Conservation (phyloP, 2,329 filamentous ascomycete genomes). For the Diaporthe helianthi region DNA sequence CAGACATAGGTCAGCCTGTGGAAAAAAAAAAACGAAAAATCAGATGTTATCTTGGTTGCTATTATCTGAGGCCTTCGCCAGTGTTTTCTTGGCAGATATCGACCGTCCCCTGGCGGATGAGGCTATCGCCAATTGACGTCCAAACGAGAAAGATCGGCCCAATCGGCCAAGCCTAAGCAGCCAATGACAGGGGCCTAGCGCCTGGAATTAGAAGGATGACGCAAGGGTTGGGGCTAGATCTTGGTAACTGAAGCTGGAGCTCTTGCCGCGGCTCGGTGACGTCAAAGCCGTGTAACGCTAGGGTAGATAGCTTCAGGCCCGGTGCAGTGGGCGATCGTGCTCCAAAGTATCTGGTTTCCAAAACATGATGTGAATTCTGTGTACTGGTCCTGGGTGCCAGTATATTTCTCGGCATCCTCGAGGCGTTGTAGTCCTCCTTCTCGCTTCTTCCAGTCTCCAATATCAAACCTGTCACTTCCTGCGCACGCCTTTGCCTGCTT, state of each 20-base stretch:
- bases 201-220: background rate
- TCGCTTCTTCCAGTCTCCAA: background rate
- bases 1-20: no score
- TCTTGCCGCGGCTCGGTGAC: conserved; percentile 16
- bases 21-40: background rate
- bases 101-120: no score
- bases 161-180: conserved; percentile 1
- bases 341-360: background rate
- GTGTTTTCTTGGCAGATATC: background rate
- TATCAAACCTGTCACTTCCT: background rate
- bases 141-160: background rate
- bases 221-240: conserved; percentile 22
- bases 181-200: background rate
- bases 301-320: background rate
- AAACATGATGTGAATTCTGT: conserved; percentile 15
- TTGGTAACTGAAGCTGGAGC: conserved; percentile 7
- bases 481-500: background rate
- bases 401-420: conserved; percentile 12
- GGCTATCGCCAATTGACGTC: background rate
- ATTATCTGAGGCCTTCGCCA: background rate
- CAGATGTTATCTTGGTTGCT: background rate
- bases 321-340: background rate
- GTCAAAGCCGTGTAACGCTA: conserved; percentile 26
- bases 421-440: conserved; percentile 5
- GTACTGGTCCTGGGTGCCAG: background rate